Evolutionary conservation across 2,329 filamentous ascomycete genomes (phyloP).

Genomic region (Camillea tinctor): DNA sequence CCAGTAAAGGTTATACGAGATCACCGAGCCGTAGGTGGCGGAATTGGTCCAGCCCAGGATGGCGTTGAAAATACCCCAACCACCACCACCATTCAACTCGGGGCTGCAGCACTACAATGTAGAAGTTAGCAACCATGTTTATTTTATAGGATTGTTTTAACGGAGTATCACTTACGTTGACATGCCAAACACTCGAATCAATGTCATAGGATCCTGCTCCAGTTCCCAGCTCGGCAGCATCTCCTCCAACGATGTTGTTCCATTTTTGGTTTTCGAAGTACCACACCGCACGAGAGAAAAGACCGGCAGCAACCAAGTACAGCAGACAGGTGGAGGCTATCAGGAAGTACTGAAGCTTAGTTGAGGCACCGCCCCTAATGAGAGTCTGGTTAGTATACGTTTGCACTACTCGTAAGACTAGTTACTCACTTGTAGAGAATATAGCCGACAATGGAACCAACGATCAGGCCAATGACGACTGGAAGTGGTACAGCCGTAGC

Average conservation of each 20-base stretch:
- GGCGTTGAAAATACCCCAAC: constrained; percentile 86
- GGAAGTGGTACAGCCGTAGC: constrained; percentile 76
- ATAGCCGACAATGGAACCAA: constrained; percentile 67
- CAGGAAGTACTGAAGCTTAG: constrained; percentile 73
- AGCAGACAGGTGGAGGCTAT: constrained; percentile 78
- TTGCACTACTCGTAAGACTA: background rate
- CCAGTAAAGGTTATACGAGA: constrained; percentile 90
- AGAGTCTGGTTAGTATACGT: constrained; percentile 6
- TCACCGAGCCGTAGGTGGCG: constrained; percentile 81
- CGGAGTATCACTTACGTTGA: constrained; percentile 58
- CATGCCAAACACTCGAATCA: constrained; percentile 74
- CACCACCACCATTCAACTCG: constrained; percentile 67
- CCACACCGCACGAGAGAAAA: constrained; percentile 78
- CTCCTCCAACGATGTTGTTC: constrained; percentile 62
- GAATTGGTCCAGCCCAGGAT: constrained; percentile 87
- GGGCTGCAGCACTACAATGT: constrained; percentile 75
- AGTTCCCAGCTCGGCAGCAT: constrained; percentile 46
- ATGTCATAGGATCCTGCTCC: constrained; percentile 81
- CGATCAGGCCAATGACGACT: constrained; percentile 68
- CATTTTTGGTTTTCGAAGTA: constrained; percentile 69
- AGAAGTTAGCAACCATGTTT: background rate
- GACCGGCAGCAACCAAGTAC: constrained; percentile 79
- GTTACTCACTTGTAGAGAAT: constrained; percentile 72
- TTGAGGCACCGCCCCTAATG: constrained; percentile 58
- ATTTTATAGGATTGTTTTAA: constrained; percentile 4